Conservation (phyloP, 495 filamentous ascomycete genomes). For the Haplographium delicatum region DNA sequence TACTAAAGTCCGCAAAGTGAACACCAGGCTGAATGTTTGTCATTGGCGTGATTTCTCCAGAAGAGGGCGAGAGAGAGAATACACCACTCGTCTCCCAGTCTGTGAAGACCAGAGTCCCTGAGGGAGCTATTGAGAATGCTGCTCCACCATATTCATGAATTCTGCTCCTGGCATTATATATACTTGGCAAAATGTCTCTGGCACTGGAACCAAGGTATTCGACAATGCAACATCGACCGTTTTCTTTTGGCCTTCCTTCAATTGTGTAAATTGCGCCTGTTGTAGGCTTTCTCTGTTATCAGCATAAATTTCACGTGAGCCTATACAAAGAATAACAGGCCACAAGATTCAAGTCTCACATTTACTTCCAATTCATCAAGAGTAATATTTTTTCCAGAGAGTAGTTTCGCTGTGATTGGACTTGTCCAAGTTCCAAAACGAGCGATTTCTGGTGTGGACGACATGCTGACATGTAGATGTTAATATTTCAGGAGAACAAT, state of each 20-base stretch:
- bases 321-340: too few relatives aligned
- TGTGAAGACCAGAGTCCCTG: slow-evolving; percentile 35
- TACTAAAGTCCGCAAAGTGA: slow-evolving; percentile 35
- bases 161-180: slow-evolving; percentile 33
- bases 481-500: too few relatives aligned
- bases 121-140: slow-evolving; percentile 27
- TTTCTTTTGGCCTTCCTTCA: slow-evolving; percentile 31
- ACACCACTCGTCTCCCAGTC: slow-evolving; percentile 33
- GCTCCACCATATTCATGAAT: slow-evolving; percentile 44
- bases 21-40: slow-evolving; percentile 28
- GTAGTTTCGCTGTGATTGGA: slow-evolving; percentile 34
- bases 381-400: slow-evolving; percentile 27
- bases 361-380: slow-evolving; percentile 25
- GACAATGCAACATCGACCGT: slow-evolving; percentile 35
- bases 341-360: slow-evolving; percentile 14
- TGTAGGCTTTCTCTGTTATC: too few relatives aligned
- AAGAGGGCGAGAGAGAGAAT: slow-evolving; percentile 32
- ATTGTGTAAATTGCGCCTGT: slow-evolving; percentile 36
- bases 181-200: slow-evolving; percentile 35
- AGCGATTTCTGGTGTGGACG: too few relatives aligned
- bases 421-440: slow-evolving; percentile 43
- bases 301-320: slow-evolving; percentile 8
- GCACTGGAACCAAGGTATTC: slow-evolving; percentile 25
- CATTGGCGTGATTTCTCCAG: slow-evolving; percentile 20
- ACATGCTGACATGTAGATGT: too few relatives aligned